Evolutionary conservation across 495 filamentous ascomycete species (phyloP).

Genomic region (Hyphodiscus hymeniophilus): DNA sequence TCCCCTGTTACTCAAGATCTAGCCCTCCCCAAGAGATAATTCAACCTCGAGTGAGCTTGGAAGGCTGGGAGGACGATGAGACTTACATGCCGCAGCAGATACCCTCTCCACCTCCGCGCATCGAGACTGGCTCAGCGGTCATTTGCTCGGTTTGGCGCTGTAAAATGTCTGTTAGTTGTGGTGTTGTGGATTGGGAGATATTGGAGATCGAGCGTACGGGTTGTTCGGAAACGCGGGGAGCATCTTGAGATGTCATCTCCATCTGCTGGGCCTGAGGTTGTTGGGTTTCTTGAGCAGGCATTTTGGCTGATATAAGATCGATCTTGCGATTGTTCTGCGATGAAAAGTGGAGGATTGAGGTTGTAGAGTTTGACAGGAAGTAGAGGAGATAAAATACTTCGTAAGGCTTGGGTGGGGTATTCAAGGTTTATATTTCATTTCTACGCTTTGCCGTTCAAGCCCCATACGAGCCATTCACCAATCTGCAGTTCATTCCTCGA

Average conservation of each 20-base stretch:
- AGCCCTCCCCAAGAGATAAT: neutral
- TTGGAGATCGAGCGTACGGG: conserved; percentile 9
- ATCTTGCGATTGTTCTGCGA: neutral
- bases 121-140: conserved; percentile 22
- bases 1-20: neutral
- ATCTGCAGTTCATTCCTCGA: too few relatives aligned
- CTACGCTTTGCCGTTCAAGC: too few relatives aligned
- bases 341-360: neutral
- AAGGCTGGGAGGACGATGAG: neutral
- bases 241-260: conserved; percentile 12
- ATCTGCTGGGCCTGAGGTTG: conserved; percentile 22
- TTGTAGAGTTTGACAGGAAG: neutral
- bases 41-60: neutral
- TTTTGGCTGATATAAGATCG: conserved; percentile 2
- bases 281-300: conserved; percentile 20
- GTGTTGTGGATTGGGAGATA: neutral
- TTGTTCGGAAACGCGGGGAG: conserved; percentile 8
- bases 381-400: too few relatives aligned
- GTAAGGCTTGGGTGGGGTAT: too few relatives aligned
- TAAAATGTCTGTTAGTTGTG: neutral
- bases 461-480: too few relatives aligned
- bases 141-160: conserved; percentile 20
- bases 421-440: too few relatives aligned
- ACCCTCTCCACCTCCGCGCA: conserved; percentile 20
- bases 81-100: conserved; percentile 24